Base-by-base conservation (phyloP, 2,329 filamentous ascomycete genomes). In the Fusarium aywerte region DNA sequence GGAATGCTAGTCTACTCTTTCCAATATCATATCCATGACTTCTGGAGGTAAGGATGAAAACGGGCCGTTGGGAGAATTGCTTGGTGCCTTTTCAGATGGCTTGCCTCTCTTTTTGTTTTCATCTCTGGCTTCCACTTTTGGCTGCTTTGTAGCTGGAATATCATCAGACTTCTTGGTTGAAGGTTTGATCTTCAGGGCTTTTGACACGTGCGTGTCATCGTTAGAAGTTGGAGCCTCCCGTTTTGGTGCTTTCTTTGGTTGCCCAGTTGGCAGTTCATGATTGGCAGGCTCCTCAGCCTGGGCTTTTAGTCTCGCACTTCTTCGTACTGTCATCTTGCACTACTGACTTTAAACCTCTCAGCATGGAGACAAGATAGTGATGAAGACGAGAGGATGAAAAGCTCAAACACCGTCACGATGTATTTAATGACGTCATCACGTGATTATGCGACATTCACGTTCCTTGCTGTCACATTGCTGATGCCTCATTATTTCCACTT, bases 21-120 rank as follows among this genome's bases (percentile, higher is more conserved):
- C 18, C 7, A 71, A 21, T 3, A 73, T 56, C 47, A 68, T 15
- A 23, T 61, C 29, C 15, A 71, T 13, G 31, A 71, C 54, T 31
- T 71, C 69, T 16, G 32, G 48, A 1, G 69, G 69, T 10, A 69
- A 31, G 1, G 52, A 54, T 15, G 43, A 57, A 3, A 67, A 31
- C 18, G 20, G 4, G 12, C 45, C 59, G 8, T 29, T 5, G 9
- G 4, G 23, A 20, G n/a, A n/a, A n/a, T n/a, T n/a, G n/a, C n/a
- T 1, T 16, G 43, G 38, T 9, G 47, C 32, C 12, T 39, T 7
- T 7, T n/a, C n/a, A n/a, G n/a, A n/a, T n/a, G 23, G 7, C 12
- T 39, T 27, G 13, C 27, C 42, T 4, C 7, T 12, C 8, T 53
- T 50, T 12, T 11, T 31, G 15, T 23, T 23, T 11, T 20, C n/a